Conservation (phyloP, 306 rosid genomes). For the Rosa chinensis region DNA sequence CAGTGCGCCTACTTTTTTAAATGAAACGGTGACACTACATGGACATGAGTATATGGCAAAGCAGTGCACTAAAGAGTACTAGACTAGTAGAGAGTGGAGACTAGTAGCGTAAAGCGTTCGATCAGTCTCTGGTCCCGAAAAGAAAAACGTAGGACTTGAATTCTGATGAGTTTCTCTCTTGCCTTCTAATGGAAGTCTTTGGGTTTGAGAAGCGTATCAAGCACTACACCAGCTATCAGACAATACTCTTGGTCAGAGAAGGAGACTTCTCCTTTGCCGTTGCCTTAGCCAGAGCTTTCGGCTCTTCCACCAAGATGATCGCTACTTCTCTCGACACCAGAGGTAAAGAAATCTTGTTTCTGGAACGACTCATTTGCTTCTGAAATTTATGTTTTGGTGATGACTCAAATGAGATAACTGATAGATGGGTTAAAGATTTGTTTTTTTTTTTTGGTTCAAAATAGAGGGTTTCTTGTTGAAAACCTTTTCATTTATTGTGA, state of each 20-base stretch:
- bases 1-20: too few species aligned
- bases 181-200: not conserved
- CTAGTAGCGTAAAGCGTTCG: not conserved
- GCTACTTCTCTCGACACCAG: constrained; percentile 21
- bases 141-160: not conserved
- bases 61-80: too few species aligned
- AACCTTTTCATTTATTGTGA: not conserved
- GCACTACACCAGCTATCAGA: not conserved
- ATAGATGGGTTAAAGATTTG: not conserved
- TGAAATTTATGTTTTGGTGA: not conserved
- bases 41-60: too few species aligned
- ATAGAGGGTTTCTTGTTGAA: not conserved
- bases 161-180: not conserved
- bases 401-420: not conserved
- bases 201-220: constrained; percentile 6
- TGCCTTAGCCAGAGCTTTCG: constrained; percentile 17
- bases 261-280: constrained; percentile 27
- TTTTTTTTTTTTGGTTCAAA: not conserved
- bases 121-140: not conserved
- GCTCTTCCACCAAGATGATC: constrained; percentile 4
- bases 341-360: not conserved
- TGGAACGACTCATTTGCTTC: not conserved
- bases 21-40: too few species aligned
- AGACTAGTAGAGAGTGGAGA: too few species aligned
- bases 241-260: constrained; percentile 16